Evolutionary conservation across 1,139 yeast species (phyloP).

Genomic region (Candida tropicalis): DNA sequence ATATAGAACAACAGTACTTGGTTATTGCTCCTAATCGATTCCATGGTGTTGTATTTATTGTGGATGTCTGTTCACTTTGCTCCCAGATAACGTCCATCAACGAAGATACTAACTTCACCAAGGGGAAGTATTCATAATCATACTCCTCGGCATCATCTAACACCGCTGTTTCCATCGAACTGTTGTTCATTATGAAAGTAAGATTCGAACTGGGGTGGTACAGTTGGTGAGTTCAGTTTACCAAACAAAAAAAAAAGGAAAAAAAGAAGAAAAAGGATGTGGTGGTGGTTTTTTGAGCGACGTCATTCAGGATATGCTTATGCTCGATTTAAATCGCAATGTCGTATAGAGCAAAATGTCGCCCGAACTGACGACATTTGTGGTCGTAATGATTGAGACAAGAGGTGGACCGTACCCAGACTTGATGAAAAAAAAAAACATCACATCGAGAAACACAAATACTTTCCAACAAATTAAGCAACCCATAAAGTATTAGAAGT

Average conservation of each 20-base stretch:
- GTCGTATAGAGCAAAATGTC: too few species aligned
- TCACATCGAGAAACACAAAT: background rate
- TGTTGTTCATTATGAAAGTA: conserved; percentile 2
- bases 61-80: conserved; percentile 22
- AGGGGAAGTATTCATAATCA: conserved; percentile 14
- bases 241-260: background rate
- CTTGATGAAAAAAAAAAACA: background rate
- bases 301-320: too few species aligned
- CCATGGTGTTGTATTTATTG: conserved; percentile 17
- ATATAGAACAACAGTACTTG: conserved; percentile 38
- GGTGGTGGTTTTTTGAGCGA: too few species aligned
- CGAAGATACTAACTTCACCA: conserved; percentile 19
- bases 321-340: too few species aligned
- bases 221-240: background rate
- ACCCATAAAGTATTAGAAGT: background rate
- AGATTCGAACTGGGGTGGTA: background rate
- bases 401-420: too few species aligned
- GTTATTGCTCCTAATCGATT: conserved; percentile 23
- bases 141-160: conserved; percentile 6
- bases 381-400: too few species aligned
- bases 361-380: too few species aligned
- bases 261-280: too few species aligned
- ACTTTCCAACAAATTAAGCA: background rate
- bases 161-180: conserved; percentile 1
- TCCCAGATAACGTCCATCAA: conserved; percentile 27